Evolutionary conservation across 768 basidiomycete genomes (phyloP), one percentile per base, ranked within the genome.

Genomic region (Xerocomellus chrysenteron): DNA sequence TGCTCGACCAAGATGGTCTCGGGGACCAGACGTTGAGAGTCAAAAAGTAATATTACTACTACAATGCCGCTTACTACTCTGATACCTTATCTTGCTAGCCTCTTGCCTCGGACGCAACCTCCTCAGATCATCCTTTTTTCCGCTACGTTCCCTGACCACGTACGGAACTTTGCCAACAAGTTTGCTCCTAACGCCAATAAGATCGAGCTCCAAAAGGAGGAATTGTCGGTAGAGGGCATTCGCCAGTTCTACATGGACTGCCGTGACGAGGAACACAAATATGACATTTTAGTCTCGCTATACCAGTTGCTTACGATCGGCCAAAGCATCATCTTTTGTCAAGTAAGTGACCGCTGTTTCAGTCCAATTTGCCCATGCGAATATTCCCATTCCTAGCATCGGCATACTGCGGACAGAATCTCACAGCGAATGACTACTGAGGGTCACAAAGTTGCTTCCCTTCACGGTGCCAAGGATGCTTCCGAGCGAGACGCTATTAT

Each of bases 181-280:
- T 96, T 98, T 71, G 95, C 96, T 16, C 95, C 97, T 0, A 81
- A 80, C 36, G 90, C 97, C 59, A 98, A 99, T 81, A 93, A 96
- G 78, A 98, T 99, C 65, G 90, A 94, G 74, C 80, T 99, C 36
- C 86, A 93, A 74, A 88, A 86, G 68, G 94, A 95, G 69, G 97
- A 99, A 69, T 81, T 99, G 45, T 90, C 88, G 28, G 91, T 98
- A 24, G 91, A 93, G 51, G 92, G 90, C 40, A 98, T 99, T 73
- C 85, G 90, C 60, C 97, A 99, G 67, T 96, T 98, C 73, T 98
- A 94, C 75, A 90, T 99, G 88, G 94, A 98, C 70, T 98, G 96
- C 76, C 84, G 76, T 69, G 79, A 89, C 68, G 95, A 92, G 68
- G 85, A 92, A 35, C 86, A 93, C 65, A 98, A 98, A 83, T 98